Evolutionary conservation across 2,329 filamentous ascomycete species (phyloP), one percentile per base, ranked within the genome.

Genomic region (Ophiostoma montium): DNA sequence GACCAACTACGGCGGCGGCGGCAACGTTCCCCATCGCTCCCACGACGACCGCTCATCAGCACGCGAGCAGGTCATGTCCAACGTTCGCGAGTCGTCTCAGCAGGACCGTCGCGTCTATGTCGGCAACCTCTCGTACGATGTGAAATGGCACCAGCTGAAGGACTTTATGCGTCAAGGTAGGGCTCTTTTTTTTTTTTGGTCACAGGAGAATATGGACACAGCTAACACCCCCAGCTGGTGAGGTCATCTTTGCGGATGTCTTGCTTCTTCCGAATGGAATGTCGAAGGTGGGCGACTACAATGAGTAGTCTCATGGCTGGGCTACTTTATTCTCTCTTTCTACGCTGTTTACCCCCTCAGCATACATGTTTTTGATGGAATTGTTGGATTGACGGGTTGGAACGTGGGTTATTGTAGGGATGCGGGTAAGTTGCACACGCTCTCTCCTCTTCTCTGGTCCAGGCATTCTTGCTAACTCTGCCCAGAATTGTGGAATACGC

Each of bases 201-300:
- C 10, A 33, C 23, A 5, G n/a, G 16, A 27, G 3, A 27, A 7
- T 32, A n/a, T n/a, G n/a, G 23, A 27, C 23, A 27, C 23, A 27
- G 72, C 67, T 53, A 52, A 55, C 47, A 56, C 57, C 50, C 49
- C 63, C 70, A 96, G 92, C 92, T 74, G 92, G 92, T 78, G 90
- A 96, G 70, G 92, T 98, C 68, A 81, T 96, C 74, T 98, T 95
- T 74, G 92, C 92, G 75, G 92, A 98, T 78, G 92, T 98, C 66
- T 82, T 98, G 71, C 78, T 95, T 70, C 88, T 98, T 83, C 92
- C 92, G 65, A 98, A 98, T 79, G 92, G 92, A 89, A 98, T 98
- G 92, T 96, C 90, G 86, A 98, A 98, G 90, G 90, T 96, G 89
- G 87, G 86, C 88, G 81, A 82, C 77, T 84, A 85, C 75, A 80